Base-by-base conservation (phyloP, 371 early-diverging fungal species). In the Mortierella sp. region DNA sequence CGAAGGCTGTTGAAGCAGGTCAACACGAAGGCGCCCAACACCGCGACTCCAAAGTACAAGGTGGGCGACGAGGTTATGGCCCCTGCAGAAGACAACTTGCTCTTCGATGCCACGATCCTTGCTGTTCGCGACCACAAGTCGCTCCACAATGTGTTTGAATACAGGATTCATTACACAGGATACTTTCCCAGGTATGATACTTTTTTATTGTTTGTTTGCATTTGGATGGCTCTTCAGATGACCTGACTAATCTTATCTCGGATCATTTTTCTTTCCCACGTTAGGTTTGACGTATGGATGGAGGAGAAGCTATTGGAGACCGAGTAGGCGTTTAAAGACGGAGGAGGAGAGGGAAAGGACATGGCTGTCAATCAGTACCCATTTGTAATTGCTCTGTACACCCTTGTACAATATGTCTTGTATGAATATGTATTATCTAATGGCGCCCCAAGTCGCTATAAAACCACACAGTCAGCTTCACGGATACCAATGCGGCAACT, bases 101-200 rank as follows among this genome's bases (percentile, higher is more conserved):
- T 49, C 49, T 59, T 46, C 43, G 55, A 67, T 26, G 43, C 55
- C 9, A 21, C 18, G 23, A 42, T 67, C 49, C 26, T 16, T 18
- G 66, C 26, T 5, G 54, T 53, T 1, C 51, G 66, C 21, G 66
- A 66, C 13, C 58, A 59, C 30, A 53, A 66, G 31, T 47, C 26
- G 6, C 23, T 54, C 23, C 42, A 34, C 14, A 59, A 59, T 27
- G 59, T 59, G 31, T 66, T 53, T 42, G 66, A 66, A 54, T 59
- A 66, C 48, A 53, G 28, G 47, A 54, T 66, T 14, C 66, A 66
- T 27, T 66, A 59, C 26, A 42, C 39, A 18, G 66, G 66, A 52
- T 66, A 66, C 21, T 19, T 18, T 2, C 19, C 38, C n/a, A 59
- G 54, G 59, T 66, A 66, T 27, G 27, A 42, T 51, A 16, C 31